Base-by-base conservation (phyloP, 805 yeast species). In the Isabelozyma heimii region DNA sequence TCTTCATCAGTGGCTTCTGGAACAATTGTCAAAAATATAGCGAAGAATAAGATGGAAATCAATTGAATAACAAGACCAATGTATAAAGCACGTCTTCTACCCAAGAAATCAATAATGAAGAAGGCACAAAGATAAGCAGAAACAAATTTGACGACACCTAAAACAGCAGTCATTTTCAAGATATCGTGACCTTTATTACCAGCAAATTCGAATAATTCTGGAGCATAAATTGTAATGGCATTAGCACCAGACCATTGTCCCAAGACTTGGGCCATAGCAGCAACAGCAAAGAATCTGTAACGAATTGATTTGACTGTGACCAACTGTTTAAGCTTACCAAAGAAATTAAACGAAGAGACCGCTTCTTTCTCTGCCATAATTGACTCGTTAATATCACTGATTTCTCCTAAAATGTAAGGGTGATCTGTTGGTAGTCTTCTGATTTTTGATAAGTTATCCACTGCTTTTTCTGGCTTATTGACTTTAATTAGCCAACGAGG, bases 191-290 rank as follows among this genome's bases (percentile, higher is more conserved):
- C 76, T 8, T 59, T 57, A 43, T 69, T 66, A 38, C 84, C 83
- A 41, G 70, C 73, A 50, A 77, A 62, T 3, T 70, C 69, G 50
- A 79, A 73, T 42, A 80, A 61, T 45, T 76, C 77, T 2, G 83
- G 78, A 38, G 83, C 78, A 52, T 80, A 81, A 44, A 79, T 77
- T 2, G 84, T 79, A 37, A 81, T 65, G 6, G 82, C 75, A 53
- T 72, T 74, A 5, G 83, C 78, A 45, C 83, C 83, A 26, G 79
- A 70, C 83, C 83, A 81, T 61, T 80, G 84, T 28, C 76, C 76
- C 39, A 80, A 62, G 8, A 79, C 35, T 60, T 79, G 84, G 35
- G 73, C 68, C 47, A 60, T 48, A 16, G 71, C 49, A 33, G 76
- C 73, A 33, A 80, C 52, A 7, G 65, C 52, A 44, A 80, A 65